phyloP scores from a whole-genome alignment of 495 filamentous ascomycete species.

The Penicillium paradoxum region DNA sequence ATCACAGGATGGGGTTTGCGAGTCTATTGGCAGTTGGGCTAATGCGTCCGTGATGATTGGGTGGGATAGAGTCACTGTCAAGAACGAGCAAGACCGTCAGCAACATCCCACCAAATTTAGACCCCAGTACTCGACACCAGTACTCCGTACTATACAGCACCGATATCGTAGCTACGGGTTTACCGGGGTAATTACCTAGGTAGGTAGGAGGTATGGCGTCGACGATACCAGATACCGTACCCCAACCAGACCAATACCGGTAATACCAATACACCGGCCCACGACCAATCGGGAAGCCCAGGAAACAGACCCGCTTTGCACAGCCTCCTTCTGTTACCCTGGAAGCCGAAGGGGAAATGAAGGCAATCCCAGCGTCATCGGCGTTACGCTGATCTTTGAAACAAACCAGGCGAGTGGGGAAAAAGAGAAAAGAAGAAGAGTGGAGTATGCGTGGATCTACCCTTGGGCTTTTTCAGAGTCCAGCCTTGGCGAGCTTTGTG shows the following conservation, averaged over 20 bases:
- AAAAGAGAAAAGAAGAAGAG: neutral
- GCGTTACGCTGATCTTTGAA: slow-evolving; percentile 19
- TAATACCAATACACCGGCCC: slow-evolving; percentile 18
- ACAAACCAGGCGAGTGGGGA: neutral
- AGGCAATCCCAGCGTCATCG: slow-evolving; percentile 17
- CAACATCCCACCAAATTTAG: no score
- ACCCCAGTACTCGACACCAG: no score
- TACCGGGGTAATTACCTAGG: no score
- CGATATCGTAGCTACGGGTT: no score
- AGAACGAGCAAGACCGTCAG: no score
- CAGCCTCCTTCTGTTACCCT: slow-evolving; percentile 29
- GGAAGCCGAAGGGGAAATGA: slow-evolving; percentile 20
- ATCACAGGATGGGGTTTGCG: neutral
- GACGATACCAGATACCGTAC: neutral
- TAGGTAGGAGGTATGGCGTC: no score
- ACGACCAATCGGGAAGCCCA: slow-evolving; percentile 20
- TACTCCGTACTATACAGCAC: no score
- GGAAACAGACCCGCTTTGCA: slow-evolving; percentile 29
- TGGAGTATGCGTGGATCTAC: slow-evolving; percentile 9
- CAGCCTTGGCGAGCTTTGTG: slow-evolving; percentile 16
- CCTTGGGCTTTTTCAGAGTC: slow-evolving; percentile 2
- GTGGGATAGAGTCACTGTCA: no score
- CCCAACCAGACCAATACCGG: slow-evolving; percentile 1
- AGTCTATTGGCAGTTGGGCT: neutral
- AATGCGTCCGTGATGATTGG: neutral